phyloP scores from a whole-genome alignment of 148 eudicot genomes.

The Selenicereus undatus region DNA sequence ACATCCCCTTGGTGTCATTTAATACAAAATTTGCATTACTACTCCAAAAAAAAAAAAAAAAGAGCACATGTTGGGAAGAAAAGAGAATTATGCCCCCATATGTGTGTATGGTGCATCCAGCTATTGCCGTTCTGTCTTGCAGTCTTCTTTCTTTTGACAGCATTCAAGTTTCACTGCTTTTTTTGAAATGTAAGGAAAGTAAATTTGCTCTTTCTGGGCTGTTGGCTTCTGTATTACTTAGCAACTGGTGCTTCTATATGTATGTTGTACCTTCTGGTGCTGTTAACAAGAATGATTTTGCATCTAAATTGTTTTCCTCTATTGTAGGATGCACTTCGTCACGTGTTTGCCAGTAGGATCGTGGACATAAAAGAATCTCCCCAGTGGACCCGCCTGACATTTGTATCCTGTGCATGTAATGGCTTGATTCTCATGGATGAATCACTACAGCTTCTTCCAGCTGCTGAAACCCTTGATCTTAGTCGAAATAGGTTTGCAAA shows the following conservation, averaged over 20 bases:
- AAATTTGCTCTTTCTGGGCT: background rate
- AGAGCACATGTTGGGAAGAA: background rate
- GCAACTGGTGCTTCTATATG: background rate
- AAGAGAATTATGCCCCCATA: background rate
- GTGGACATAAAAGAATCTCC: conserved; percentile 87
- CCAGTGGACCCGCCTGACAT: conserved; percentile 78
- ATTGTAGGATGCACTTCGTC: conserved; percentile 86
- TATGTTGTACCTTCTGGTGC: conserved; percentile 7
- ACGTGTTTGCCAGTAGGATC: conserved; percentile 91
- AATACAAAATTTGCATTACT: no score
- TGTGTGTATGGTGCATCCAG: background rate
- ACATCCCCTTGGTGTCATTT: no score
- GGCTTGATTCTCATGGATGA: conserved; percentile 90
- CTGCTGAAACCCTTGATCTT: conserved; percentile 87
- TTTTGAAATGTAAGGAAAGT: background rate
- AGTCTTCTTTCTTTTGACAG: background rate
- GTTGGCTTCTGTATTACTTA: background rate
- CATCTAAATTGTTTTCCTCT: conserved; percentile 10
- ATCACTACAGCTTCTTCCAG: conserved; percentile 84
- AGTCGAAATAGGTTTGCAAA: conserved; percentile 91
- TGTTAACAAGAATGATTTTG: background rate
- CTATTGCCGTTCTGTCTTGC: background rate
- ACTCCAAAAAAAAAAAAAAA: no score
- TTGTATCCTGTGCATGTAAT: conserved; percentile 89
- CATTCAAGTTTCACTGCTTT: background rate